A percentile compares a stretch with the other conserved stretches of the same genome.
Evolutionary conservation across 805 yeast genomes (phyloP).

Genomic region (Wickerhamiella domercqiae): DNA sequence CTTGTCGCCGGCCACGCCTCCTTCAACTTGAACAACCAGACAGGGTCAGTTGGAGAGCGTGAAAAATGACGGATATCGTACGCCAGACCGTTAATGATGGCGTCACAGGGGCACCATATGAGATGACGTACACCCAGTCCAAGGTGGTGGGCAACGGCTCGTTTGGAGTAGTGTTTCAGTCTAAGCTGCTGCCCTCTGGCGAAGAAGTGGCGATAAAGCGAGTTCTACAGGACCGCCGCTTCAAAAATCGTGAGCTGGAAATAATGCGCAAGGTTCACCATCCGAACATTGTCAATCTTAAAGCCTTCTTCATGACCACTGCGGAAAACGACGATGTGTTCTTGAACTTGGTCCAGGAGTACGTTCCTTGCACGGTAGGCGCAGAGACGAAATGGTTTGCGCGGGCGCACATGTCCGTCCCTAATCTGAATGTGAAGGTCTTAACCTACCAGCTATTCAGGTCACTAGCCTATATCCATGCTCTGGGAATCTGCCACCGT

Average conservation of each 20-base stretch:
- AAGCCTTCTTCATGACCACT: constrained; percentile 69
- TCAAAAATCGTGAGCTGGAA: constrained; percentile 91
- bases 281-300: constrained; percentile 72
- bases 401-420: constrained; percentile 53
- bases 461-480: constrained; percentile 63
- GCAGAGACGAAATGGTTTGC: constrained; percentile 68
- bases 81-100: constrained; percentile 61
- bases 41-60: too few species aligned
- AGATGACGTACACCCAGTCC: constrained; percentile 62
- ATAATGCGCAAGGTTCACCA: constrained; percentile 85
- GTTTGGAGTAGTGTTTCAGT: constrained; percentile 95
- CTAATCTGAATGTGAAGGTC: constrained; percentile 71
- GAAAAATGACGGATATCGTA: constrained; percentile 22
- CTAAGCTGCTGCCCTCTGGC: constrained; percentile 56
- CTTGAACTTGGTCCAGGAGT: constrained; percentile 78
- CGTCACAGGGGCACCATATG: constrained; percentile 43
- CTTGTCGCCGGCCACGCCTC: too few species aligned
- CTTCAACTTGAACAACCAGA: too few species aligned
- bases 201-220: constrained; percentile 85
- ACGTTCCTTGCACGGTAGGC: constrained; percentile 89
- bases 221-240: constrained; percentile 89
- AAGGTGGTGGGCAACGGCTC: constrained; percentile 97
- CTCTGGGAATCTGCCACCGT: constrained; percentile 65
- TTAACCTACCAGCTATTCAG: constrained; percentile 73
- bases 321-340: constrained; percentile 70